Evolutionary conservation across 768 basidiomycete genomes (phyloP), one percentile per base, ranked within the genome.

Genomic region (Xanthoconium stramineum): DNA sequence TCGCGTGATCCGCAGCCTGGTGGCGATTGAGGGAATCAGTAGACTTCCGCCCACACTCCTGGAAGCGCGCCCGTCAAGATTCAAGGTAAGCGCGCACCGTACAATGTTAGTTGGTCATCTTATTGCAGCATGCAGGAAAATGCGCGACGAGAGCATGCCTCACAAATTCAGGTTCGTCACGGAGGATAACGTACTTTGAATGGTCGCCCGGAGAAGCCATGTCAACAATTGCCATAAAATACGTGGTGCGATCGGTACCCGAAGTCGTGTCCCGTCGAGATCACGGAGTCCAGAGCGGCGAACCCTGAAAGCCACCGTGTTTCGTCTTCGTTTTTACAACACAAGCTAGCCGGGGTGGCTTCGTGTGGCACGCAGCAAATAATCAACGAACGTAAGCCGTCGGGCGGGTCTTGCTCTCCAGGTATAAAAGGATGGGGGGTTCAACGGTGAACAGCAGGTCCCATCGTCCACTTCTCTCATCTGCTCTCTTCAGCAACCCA

Each of bases 401-500:
- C n/a, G 8, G 17, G 20, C 28, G 24, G 46, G 39, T 58, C 56
- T 10, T 20, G 17, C 12, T 15, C 38, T 46, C 24, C 19, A 59
- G 56, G 61, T 62, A 62, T 62, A 62, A 62, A 59, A 14, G 19
- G 53, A 3, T 1, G 19, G 29, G 15, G 20, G 13, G 20, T 4
- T 2, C 24, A 30, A 19, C 13, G 1, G 24, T n/a, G 28, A 9
- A 1, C 40, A 45, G 17, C 29, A 56, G 57, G 29, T 47, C 17
- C 4, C 4, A 50, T 5, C 12, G 20, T 8, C 49, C 39, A 50
- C 46, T 35, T 3, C 24, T 24, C 24, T 57, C 43, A 29, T 47
- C 15, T 33, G 5, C 20, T 46, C 17, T 53, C 36, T 28, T 39
- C 35, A 33, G 17, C n/a, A 2, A 11, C 13, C 33, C 15, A 4